phyloP scores from a whole-genome alignment of 148 eudicot species.

The Silene uniflora region DNA sequence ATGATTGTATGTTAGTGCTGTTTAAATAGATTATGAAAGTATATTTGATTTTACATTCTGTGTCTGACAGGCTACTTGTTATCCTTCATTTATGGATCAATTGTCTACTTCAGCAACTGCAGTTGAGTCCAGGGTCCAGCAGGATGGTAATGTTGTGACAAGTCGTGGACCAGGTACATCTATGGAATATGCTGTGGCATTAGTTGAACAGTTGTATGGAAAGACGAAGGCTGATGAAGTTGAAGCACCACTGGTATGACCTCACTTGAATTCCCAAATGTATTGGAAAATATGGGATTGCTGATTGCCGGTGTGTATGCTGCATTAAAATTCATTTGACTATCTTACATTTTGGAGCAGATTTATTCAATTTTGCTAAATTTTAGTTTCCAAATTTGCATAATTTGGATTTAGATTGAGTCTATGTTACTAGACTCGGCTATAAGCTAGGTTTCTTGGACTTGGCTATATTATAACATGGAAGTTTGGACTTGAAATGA shows the following conservation, averaged over 20 bases:
- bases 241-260: conserved; percentile 73
- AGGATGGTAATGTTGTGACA: conserved; percentile 83
- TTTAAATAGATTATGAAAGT: neutral
- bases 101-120: conserved; percentile 68
- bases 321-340: neutral
- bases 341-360: neutral
- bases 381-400: neutral
- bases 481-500: too few species aligned
- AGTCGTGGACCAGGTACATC: conserved; percentile 98
- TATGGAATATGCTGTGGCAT: conserved; percentile 72
- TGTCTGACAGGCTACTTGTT: conserved; percentile 76
- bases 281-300: neutral
- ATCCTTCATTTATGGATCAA: conserved; percentile 94
- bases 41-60: neutral
- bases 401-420: neutral
- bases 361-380: neutral
- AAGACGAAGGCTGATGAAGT: conserved; percentile 86
- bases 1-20: neutral
- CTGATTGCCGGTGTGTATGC: neutral
- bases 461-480: too few species aligned
- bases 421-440: too few species aligned
- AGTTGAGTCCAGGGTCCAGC: conserved; percentile 87
- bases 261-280: neutral
- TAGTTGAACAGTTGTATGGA: conserved; percentile 75
- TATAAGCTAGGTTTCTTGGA: too few species aligned